Evolutionary conservation across 352 stramenopile genomes (phyloP), one percentile per base, ranked within the genome.

Genomic region (Phytophthora aleatoria): DNA sequence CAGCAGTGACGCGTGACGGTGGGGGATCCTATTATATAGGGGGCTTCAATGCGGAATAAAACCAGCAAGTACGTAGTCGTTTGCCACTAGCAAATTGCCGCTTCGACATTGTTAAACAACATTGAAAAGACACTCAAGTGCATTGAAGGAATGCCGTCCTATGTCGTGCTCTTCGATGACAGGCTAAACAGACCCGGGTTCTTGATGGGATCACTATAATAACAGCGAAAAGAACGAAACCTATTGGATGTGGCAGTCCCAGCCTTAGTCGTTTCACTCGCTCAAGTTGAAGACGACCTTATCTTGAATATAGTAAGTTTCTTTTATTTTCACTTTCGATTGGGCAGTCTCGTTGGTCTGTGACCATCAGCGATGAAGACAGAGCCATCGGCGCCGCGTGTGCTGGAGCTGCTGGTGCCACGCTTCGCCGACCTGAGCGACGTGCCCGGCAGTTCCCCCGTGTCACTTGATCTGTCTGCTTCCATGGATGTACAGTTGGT

Each of bases 401-500:
- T 63, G 35, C 60, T 78, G 50, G 71, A 75, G 71, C 44, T 78
- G 28, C 58, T 79, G 31, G 67, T 48, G 49, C 62, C 71, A 11
- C 67, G 61, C 16, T 73, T 67, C 38, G 39, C 47, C 8, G 61
- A 68, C 20, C 20, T 65, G 31, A 28, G 50, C 13, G 70, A 42
- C 8, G 33, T 54, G 3, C 3, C 12, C 5, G 26, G 58, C 33
- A 64, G 53, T 38, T n/a, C 56, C 13, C 58, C 50, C 15, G 43
- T 70, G 16, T 57, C 61, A 6, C 57, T 77, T 2, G 58, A 65
- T 16, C 64, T 83, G 13, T 69, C 43, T 13, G 44, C 61, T 2
- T 63, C 61, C 9, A 44, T 65, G 15, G 65, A 72, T 20, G 61
- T 69, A 26, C 56, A 71, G 57, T 48, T 83, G 36, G 50, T 67